These are phyloP conservation scores for Pichia phayaonensis DNA, from an alignment of 805 yeast species.

Conservation along the genomic window DNA sequence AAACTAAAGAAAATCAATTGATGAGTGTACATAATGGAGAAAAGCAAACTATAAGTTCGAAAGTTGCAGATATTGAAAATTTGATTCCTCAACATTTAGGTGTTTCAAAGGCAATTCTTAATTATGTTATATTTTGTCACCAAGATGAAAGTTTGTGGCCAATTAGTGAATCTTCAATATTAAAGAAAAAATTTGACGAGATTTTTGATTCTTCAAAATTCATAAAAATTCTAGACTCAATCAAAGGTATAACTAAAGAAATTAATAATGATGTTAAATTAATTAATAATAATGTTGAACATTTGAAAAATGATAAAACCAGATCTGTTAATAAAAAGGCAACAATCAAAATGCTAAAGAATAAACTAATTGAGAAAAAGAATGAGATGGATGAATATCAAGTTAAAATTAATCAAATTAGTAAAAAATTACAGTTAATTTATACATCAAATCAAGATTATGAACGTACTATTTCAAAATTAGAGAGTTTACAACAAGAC, in stretches of 20 bases:
- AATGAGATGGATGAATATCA: conserved; percentile 44
- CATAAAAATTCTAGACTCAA: conserved; percentile 78
- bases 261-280: conserved; percentile 68
- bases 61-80: conserved; percentile 75
- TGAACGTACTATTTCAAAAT: conserved; percentile 58
- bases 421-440: conserved; percentile 51
- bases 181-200: conserved; percentile 92
- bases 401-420: conserved; percentile 41
- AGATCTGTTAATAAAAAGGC: conserved; percentile 55
- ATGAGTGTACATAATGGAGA: conserved; percentile 57
- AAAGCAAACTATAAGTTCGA: conserved; percentile 67
- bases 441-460: conserved; percentile 77
- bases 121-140: conserved; percentile 92
- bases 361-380: conserved; percentile 37
- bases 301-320: conserved; percentile 63
- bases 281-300: conserved; percentile 71
- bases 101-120: conserved; percentile 78
- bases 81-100: conserved; percentile 81
- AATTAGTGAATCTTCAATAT: conserved; percentile 75
- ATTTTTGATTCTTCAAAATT: conserved; percentile 92
- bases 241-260: conserved; percentile 71
- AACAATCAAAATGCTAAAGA: conserved; percentile 37
- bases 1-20: conserved; percentile 86
- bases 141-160: conserved; percentile 99
- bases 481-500: conserved; percentile 49